Evolutionary conservation across 2,329 filamentous ascomycete genomes (phyloP), one percentile per base, ranked within the genome.

Genomic region (Exserohilum turcica): DNA sequence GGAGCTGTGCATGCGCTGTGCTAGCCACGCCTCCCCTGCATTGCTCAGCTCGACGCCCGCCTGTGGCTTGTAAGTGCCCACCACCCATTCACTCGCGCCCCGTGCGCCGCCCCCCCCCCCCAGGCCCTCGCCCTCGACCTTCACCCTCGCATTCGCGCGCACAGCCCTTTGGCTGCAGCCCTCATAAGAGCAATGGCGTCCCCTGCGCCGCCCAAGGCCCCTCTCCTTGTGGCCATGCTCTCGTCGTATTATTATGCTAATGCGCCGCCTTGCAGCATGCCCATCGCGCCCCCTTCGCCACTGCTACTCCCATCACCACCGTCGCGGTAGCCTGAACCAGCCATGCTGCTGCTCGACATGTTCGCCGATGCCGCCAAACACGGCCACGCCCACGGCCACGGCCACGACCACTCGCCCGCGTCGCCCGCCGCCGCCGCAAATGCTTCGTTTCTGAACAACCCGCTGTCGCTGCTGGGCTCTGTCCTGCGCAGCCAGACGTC

Each of bases 301-400:
- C 21, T 5, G 28, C 59, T 49, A 49, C 21, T 5, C 21, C 21
- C 21, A 7, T 24, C 21, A 24, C 21, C 21, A 24, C 21, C 7
- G 21, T 7, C 7, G 21, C 21, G 21, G 21, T 24, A 24, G 21
- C 21, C 55, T 37, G 56, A 47, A n/a, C n/a, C n/a, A 49, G 58
- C 57, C 44, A 76, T 74, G 70, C 64, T 74, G 70, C 64, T 74
- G 63, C 63, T 75, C 59, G 71, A 73, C 63, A 71, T 74, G 68
- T 63, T 75, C 44, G 66, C 72, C 49, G 69, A 74, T 56, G 62
- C 70, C 48, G 62, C 57, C 43, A 63, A 69, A 63, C 72, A 75
- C 57, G 66, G 63, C 60, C 67, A 75, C 57, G 66, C 63, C 60
- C 67, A 70, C 54, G 68, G 72, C 21, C 21, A 27, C 64, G 59